These are phyloP conservation scores for Plasmopara halstedii DNA, from an alignment of 352 stramenopile genomes.

Conservation along the genomic window DNA sequence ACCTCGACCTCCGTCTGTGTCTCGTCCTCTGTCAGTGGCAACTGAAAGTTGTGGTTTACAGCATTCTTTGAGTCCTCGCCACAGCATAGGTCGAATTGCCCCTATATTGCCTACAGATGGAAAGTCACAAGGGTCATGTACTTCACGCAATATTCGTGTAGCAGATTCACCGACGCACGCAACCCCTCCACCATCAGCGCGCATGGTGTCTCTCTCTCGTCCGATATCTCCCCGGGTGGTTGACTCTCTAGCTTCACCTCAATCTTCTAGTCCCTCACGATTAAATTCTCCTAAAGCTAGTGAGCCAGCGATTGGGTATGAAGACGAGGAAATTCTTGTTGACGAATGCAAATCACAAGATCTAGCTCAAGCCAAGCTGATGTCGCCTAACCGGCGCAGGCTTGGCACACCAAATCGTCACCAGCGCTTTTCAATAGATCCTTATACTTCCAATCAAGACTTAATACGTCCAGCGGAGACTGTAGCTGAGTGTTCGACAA, in stretches of 20 bases:
- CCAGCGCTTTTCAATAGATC: background rate
- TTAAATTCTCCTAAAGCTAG: conserved; percentile 2
- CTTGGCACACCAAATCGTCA: conserved; percentile 9
- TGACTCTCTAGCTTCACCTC: conserved; percentile 4
- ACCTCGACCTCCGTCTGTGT: conserved; percentile 13
- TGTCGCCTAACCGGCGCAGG: conserved; percentile 14
- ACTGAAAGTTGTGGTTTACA: background rate
- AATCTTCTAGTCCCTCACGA: conserved; percentile 4
- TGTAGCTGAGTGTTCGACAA: conserved; percentile 17
- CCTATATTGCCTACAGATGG: conserved; percentile 4
- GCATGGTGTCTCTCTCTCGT: conserved; percentile 10
- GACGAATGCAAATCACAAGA: conserved; percentile 7
- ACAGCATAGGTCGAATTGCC: background rate
- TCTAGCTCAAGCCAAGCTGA: conserved; percentile 8
- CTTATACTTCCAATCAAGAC: conserved; percentile 12
- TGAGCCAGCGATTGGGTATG: conserved; percentile 26
- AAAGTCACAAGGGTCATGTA: conserved; percentile 9
- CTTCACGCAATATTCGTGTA: conserved; percentile 22
- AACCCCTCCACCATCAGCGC: conserved; percentile 12
- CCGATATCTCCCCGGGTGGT: conserved; percentile 11
- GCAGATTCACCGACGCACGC: conserved; percentile 2
- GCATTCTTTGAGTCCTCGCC: conserved; percentile 7
- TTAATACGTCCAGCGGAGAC: conserved; percentile 27
- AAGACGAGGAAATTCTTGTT: conserved; percentile 34
- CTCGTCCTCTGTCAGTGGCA: conserved; percentile 4